Conservation (phyloP, 164 flowering plant genomes). For the Kalanchoe fedtschenkoi region DNA sequence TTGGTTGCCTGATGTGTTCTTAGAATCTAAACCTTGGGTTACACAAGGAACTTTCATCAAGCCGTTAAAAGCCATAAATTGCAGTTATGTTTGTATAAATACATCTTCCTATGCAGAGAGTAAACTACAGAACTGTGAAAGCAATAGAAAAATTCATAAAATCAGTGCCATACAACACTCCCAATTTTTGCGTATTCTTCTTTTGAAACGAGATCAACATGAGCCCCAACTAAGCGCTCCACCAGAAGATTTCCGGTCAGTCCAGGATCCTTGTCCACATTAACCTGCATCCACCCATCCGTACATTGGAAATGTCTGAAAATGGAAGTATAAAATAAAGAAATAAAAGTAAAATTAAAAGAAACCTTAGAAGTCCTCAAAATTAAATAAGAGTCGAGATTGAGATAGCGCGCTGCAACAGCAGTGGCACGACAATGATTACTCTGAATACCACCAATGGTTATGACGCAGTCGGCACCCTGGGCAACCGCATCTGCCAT, state of each 20-base stretch:
- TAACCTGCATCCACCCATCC: conserved; percentile 32
- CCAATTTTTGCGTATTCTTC: conserved; percentile 86
- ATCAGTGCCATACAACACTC: conserved; percentile 40
- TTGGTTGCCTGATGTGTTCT: too few species aligned
- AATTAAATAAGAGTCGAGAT: conserved; percentile 74
- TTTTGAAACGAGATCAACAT: conserved; percentile 80
- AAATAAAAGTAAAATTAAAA: neutral
- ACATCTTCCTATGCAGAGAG: neutral
- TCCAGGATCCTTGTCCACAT: conserved; percentile 86
- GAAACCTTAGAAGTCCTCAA: conserved; percentile 82
- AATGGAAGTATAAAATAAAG: conserved; percentile 5
- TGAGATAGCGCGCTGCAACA: conserved; percentile 86
- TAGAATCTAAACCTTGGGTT: too few species aligned
- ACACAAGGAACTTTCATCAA: too few species aligned
- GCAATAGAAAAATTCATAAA: conserved; percentile 1
- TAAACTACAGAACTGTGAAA: neutral
- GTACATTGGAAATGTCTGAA: neutral
- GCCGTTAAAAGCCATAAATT: too few species aligned
- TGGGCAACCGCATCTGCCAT: conserved; percentile 83
- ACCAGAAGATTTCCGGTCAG: conserved; percentile 87
- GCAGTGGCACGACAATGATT: conserved; percentile 99
- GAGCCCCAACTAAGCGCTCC: conserved; percentile 88
- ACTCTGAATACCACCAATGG: conserved; percentile 96
- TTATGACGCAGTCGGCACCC: conserved; percentile 82
- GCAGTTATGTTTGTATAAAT: too few species aligned